These are phyloP conservation scores for Drosera spatulata DNA, from an alignment of 179 eudicot species.

Conservation along the genomic window DNA sequence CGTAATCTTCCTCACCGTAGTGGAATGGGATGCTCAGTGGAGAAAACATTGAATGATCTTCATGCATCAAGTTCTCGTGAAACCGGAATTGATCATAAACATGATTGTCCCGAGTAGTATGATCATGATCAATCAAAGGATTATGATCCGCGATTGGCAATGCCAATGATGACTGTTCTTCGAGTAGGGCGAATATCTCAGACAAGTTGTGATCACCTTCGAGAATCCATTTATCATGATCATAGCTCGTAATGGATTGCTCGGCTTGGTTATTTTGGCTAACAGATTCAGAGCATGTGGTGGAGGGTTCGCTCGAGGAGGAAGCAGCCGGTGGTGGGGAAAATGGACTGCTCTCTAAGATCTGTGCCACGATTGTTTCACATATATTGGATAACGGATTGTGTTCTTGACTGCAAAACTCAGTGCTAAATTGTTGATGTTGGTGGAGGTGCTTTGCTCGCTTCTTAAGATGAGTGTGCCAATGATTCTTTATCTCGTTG, in stretches of 20 bases:
- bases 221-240: too few species aligned
- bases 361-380: neutral
- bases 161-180: neutral
- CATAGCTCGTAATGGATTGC: neutral
- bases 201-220: neutral
- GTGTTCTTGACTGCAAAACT: too few species aligned
- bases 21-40: too few species aligned
- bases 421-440: too few species aligned
- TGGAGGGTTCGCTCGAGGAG: neutral
- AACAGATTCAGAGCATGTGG: neutral
- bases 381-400: neutral
- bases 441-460: neutral
- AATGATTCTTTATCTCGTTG: constrained; percentile 1
- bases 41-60: too few species aligned
- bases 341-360: neutral
- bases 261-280: neutral
- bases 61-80: too few species aligned
- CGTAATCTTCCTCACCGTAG: too few species aligned
- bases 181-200: neutral
- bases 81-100: too few species aligned
- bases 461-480: constrained; percentile 4
- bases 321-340: neutral
- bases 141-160: neutral
- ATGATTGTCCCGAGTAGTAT: neutral
- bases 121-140: neutral